Evolutionary conservation across 495 filamentous ascomycete genomes (phyloP).

Genomic region (Aspergillus funiculosus): DNA sequence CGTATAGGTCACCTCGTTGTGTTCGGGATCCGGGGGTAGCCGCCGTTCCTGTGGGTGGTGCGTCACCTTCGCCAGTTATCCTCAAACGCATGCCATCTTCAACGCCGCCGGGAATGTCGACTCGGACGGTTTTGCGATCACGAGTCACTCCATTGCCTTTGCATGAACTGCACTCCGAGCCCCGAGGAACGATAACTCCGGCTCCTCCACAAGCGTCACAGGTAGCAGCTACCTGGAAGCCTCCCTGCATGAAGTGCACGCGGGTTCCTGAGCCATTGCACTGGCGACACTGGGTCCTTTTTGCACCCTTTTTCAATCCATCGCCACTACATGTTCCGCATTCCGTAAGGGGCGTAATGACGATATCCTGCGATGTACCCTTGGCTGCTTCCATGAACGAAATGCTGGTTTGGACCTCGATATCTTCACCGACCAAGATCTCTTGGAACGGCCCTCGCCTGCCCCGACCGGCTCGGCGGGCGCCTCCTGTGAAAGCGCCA

Average conservation of each 20-base stretch:
- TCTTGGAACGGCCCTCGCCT: constrained; percentile 61
- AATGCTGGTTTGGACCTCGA: constrained; percentile 86
- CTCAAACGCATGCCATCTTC: constrained; percentile 92
- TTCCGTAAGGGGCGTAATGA: constrained; percentile 65
- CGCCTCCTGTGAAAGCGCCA: constrained; percentile 70
- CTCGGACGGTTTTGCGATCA: constrained; percentile 68
- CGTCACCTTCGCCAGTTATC: constrained; percentile 77
- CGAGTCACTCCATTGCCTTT: constrained; percentile 70
- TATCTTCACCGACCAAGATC: constrained; percentile 80
- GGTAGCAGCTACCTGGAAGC: constrained; percentile 91
- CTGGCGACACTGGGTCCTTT: constrained; percentile 62
- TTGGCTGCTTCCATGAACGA: constrained; percentile 96
- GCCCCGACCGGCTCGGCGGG: constrained; percentile 51
- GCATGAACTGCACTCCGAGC: constrained; percentile 74
- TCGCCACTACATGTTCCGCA: constrained; percentile 78
- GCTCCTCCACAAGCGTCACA: constrained; percentile 74
- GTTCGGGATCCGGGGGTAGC: constrained; percentile 52
- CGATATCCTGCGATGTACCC: constrained; percentile 72
- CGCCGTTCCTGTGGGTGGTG: constrained; percentile 63
- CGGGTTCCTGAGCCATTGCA: constrained; percentile 84
- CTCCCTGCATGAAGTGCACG: constrained; percentile 82
- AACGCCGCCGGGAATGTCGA: constrained; percentile 90
- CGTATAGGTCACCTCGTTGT: constrained; percentile 76
- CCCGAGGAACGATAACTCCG: constrained; percentile 64
- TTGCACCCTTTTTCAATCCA: constrained; percentile 76